Base-by-base conservation (phyloP, 495 filamentous ascomycete genomes). In the Xylaria cubensis region DNA sequence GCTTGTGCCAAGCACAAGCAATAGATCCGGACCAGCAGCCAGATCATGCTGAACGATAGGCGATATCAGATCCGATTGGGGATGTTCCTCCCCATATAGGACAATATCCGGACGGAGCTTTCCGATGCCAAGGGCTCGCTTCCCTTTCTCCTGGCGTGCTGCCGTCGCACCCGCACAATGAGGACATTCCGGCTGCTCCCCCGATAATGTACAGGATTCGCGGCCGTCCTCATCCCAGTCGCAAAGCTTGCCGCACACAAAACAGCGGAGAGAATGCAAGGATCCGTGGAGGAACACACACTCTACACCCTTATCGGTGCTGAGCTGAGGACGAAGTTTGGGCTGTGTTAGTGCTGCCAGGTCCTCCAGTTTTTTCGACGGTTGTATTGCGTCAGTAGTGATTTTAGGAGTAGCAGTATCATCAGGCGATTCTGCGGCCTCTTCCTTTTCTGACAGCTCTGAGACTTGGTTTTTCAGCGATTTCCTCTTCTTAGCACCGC, bases 81-180 rank as follows among this genome's bases (percentile, higher is more conserved):
- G 91, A 69, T 92, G 90, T 50, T 91, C 91, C 71, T 93, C 91
- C 6, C 90, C 90, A 73, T 93, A 93, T 0, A 93, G 79, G 0
- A 92, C 91, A 64, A 93, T 89, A 72, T 92, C 90, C 0, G 91
- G 91, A n/a, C 90, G 81, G 6, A 89, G 80, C 59, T 86, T 86
- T 64, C 91, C 91, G 13, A 93, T 82, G 6, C 87, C 87, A 2
- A 90, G 84, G 0, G 87, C 88, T 19, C 91, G 83, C 75, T 92
- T 90, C 32, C 91, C 91, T 59, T 81, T 84, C 70, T 88, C 87
- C 64, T 86, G 83, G 0, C 91, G 84, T 19, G 85, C 84, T 9
- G 86, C 84, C 41, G 88, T 88, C 32, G 86, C 84, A 4, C 83
- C 83, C 1, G 80, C 84, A 73, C 91, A 93, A 39, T 85, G 84